These are phyloP conservation scores for Bretschneidera sinensis DNA, from an alignment of 345 rosid genomes.

Conservation along the genomic window DNA sequence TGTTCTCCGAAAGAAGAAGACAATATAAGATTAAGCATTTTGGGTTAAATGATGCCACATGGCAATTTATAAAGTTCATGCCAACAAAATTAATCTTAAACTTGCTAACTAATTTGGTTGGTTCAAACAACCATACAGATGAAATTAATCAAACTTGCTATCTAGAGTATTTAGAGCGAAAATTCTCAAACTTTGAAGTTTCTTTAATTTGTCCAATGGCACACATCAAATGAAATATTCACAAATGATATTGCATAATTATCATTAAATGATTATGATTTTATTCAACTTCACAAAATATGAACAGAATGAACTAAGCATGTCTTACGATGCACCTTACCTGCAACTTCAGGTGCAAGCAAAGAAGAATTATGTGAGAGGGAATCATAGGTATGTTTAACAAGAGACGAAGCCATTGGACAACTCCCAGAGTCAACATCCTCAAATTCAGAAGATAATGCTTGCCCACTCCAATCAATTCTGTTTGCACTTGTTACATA, in stretches of 20 bases:
- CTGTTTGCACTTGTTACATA: slow-evolving; percentile 25
- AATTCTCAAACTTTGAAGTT: background rate
- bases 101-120: too few relatives aligned
- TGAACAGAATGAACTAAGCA: background rate
- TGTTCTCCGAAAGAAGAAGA: background rate
- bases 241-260: background rate
- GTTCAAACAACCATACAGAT: too few relatives aligned
- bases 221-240: background rate
- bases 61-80: too few relatives aligned
- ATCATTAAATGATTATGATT: background rate
- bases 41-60: background rate
- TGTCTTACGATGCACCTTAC: slow-evolving; percentile 19
- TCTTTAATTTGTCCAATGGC: background rate
- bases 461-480: slow-evolving; percentile 30
- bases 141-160: background rate
- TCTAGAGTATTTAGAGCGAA: background rate
- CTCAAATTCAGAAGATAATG: slow-evolving; percentile 38
- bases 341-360: slow-evolving; percentile 25
- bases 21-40: too few relatives aligned
- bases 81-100: too few relatives aligned
- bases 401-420: slow-evolving; percentile 17
- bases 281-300: background rate
- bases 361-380: slow-evolving; percentile 24
- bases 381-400: slow-evolving; percentile 14
- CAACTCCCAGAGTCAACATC: slow-evolving; percentile 33